A percentile compares a stretch with the other conserved stretches of the same genome.
Evolutionary conservation across 176 grass and related monocot species (phyloP).

Genomic region (Cenchrus fungigraminus): DNA sequence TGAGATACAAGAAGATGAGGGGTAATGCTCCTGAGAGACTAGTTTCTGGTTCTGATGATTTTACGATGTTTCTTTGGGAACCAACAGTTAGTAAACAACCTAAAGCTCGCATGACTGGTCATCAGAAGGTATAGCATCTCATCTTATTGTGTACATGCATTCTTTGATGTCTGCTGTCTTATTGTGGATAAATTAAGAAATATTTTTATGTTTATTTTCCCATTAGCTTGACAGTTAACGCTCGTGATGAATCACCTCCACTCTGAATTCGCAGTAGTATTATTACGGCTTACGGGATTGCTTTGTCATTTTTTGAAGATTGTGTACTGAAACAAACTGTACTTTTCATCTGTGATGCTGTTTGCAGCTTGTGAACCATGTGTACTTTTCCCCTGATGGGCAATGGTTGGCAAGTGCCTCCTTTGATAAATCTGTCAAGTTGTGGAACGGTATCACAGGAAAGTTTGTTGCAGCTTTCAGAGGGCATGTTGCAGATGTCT

Average conservation of each 20-base stretch:
- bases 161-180: neutral
- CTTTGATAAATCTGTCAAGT: constrained; percentile 96
- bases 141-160: neutral
- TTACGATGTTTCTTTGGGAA: constrained; percentile 98
- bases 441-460: constrained; percentile 96
- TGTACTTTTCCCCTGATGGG: constrained; percentile 98
- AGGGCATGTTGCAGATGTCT: constrained; percentile 92
- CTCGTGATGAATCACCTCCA: neutral
- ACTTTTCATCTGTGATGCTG: constrained; percentile 21
- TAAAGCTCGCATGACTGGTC: constrained; percentile 93
- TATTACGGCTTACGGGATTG: neutral
- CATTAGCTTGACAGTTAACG: neutral
- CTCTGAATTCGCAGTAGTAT: neutral
- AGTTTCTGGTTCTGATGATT: constrained; percentile 98
- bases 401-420: constrained; percentile 98
- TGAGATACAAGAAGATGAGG: constrained; percentile 87
- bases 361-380: constrained; percentile 95
- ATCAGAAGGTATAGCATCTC: constrained; percentile 78
- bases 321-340: neutral
- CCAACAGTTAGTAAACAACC: constrained; percentile 73
- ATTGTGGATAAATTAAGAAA: neutral
- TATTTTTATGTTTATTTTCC: neutral
- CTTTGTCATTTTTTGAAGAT: neutral
- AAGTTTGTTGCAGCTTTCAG: constrained; percentile 85
- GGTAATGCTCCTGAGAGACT: constrained; percentile 88